phyloP scores from a whole-genome alignment of 2,329 filamentous ascomycete genomes.

The Stachybotrys elegans region DNA sequence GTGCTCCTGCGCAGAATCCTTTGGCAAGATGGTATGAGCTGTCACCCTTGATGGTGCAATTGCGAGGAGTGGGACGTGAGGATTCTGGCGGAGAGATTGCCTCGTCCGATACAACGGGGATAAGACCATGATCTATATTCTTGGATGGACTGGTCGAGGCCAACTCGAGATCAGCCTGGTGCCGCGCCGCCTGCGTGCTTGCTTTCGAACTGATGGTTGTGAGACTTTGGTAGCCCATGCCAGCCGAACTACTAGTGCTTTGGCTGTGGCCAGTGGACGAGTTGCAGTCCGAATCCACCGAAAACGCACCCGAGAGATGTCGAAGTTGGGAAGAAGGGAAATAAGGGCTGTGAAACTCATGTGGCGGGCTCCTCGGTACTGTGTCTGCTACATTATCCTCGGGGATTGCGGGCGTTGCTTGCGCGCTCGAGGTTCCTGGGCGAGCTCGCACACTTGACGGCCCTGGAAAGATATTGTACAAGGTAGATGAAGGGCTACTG shows the following conservation, averaged over 20 bases:
- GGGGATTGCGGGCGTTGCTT: conserved; percentile 19
- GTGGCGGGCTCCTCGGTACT: background rate
- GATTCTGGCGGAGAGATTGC: background rate
- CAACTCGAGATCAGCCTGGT: background rate
- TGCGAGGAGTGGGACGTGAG: conserved; percentile 10
- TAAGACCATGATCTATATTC: conserved; percentile 18
- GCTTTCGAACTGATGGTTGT: background rate
- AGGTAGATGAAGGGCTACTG: conserved; percentile 3
- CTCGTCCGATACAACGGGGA: conserved; percentile 17
- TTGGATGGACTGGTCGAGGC: background rate
- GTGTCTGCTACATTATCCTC: conserved; percentile 17
- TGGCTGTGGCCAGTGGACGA: background rate
- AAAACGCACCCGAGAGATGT: background rate
- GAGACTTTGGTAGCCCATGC: background rate
- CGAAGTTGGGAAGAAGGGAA: background rate
- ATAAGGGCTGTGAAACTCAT: background rate
- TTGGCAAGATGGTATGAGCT: conserved; percentile 50
- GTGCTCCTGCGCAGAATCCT: conserved; percentile 51
- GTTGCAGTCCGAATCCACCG: background rate
- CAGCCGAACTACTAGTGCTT: background rate
- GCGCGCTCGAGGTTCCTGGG: conserved; percentile 15
- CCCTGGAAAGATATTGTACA: conserved; percentile 17
- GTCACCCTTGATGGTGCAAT: conserved; percentile 35
- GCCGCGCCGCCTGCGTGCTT: background rate
- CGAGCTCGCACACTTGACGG: conserved; percentile 11